Evolutionary conservation across 768 basidiomycete genomes (phyloP), one percentile per base, ranked within the genome.

Genomic region (Mycena vitilis): DNA sequence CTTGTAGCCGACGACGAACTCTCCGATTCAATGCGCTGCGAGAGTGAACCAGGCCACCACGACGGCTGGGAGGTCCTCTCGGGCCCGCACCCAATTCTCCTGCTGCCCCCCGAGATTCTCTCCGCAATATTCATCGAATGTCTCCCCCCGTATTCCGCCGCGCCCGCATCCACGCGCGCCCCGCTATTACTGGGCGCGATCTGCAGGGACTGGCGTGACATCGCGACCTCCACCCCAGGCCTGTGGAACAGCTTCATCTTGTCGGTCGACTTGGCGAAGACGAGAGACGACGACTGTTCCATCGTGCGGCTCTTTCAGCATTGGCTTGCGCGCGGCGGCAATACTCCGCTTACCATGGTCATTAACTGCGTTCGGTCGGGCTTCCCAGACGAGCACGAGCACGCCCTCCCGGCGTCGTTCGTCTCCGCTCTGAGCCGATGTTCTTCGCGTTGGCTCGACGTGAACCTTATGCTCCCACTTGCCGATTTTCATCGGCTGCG

Each of bases 221-320:
- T 54, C 13, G 66, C 66, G 16, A 42, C 56, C 25, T 55, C 60
- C 13, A 67, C 59, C 1, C 59, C 66, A 30, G 30, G 20, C 15
- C 53, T 68, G 16, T 68, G 66, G 66, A 61, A n/a, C 13, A 67
- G 45, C 45, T 55, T 67, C 53, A 57, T 62, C 25, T 48, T 67
- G 45, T 44, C 53, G 15, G 60, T 67, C 23, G 18, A 67, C 30
- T 54, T 67, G 25, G 47, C 25, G 15, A 40, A 25, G 42, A 42
- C 47, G 37, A 55, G 12, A 20, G 60, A 66, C 12, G 53, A 16
- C 23, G 53, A 16, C 23, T 62, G 37, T 16, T 10, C 47, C 54
- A 12, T 67, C 25, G 36, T 67, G n/a, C 53, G 47, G 48, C 60
- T 61, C n/a, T 61, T 67, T 20, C 36, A 66, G n/a, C 34, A 22